phyloP scores from a whole-genome alignment of 768 basidiomycete species.

The Boletus rex-veris region DNA sequence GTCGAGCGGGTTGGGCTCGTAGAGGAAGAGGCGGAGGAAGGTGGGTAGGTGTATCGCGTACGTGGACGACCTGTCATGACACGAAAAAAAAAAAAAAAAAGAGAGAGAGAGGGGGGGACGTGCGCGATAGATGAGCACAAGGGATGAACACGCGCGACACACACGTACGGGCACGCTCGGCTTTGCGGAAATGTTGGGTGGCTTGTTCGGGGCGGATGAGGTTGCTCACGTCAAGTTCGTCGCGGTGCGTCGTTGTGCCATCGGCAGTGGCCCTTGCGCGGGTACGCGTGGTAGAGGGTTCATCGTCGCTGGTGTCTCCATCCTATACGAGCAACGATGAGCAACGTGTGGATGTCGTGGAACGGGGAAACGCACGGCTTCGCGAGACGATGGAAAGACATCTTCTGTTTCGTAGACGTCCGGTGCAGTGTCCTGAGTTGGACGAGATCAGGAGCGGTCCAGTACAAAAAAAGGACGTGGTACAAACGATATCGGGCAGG shows the following conservation, averaged over 20 bases:
- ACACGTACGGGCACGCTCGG: constrained; percentile 57
- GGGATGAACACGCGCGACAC: too few species aligned
- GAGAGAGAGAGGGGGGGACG: too few species aligned
- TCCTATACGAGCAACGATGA: constrained; percentile 38
- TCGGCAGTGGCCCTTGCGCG: constrained; percentile 27
- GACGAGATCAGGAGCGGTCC: not conserved
- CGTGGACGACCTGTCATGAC: constrained; percentile 46
- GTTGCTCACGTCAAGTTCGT: constrained; percentile 68
- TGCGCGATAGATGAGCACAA: too few species aligned
- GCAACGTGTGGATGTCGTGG: not conserved
- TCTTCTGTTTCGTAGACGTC: constrained; percentile 94
- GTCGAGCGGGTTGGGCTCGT: constrained; percentile 41
- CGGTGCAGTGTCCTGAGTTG: constrained; percentile 75
- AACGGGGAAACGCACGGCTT: constrained; percentile 42
- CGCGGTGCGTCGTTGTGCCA: constrained; percentile 40
- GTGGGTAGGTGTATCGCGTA: constrained; percentile 65
- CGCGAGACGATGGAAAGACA: constrained; percentile 50
- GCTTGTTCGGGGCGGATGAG: constrained; percentile 68
- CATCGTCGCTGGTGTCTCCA: constrained; percentile 68
- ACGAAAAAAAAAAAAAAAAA: too few species aligned
- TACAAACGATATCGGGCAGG: constrained; percentile 86
- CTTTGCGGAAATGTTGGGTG: constrained; percentile 63
- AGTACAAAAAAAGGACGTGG: not conserved
- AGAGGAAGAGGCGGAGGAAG: constrained; percentile 41
- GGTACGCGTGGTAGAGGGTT: constrained; percentile 41